Conservation (phyloP, 1,284 basidiomycete genomes). For the Neolentinus lepideus region DNA sequence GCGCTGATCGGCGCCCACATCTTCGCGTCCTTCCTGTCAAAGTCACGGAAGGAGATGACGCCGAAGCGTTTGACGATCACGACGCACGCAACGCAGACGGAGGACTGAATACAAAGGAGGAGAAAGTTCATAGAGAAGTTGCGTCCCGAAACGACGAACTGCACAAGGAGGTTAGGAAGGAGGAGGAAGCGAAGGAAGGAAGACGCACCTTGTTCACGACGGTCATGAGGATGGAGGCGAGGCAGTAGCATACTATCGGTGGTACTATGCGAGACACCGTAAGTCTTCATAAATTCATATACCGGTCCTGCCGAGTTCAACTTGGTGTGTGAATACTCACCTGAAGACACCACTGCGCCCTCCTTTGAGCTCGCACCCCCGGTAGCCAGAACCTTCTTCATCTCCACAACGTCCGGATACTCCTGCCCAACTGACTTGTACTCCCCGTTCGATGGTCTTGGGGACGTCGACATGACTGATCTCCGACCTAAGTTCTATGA, state of each 20-base stretch:
- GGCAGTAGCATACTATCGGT: conserved; percentile 86
- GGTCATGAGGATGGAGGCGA: conserved; percentile 96
- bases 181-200: background rate
- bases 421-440: background rate
- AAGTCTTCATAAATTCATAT: background rate
- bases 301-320: background rate
- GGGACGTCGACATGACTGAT: background rate
- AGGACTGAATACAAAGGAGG: conserved; percentile 87
- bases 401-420: conserved; percentile 47
- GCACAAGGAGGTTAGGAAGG: conserved; percentile 4
- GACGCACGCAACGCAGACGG: conserved; percentile 82
- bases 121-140: conserved; percentile 98
- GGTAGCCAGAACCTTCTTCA: conserved; percentile 57
- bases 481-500: too few species aligned
- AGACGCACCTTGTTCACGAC: conserved; percentile 87
- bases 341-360: conserved; percentile 26
- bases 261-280: conserved; percentile 42
- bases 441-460: background rate
- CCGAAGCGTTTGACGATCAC: conserved; percentile 66
- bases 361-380: conserved; percentile 32
- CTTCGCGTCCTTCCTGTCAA: conserved; percentile 82
- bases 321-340: conserved; percentile 30
- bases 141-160: conserved; percentile 94
- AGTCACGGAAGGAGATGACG: conserved; percentile 86
- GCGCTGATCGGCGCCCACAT: conserved; percentile 94